Base-by-base conservation (phyloP, 2,329 filamentous ascomycete species). In the Aspergillus costaricaensis region DNA sequence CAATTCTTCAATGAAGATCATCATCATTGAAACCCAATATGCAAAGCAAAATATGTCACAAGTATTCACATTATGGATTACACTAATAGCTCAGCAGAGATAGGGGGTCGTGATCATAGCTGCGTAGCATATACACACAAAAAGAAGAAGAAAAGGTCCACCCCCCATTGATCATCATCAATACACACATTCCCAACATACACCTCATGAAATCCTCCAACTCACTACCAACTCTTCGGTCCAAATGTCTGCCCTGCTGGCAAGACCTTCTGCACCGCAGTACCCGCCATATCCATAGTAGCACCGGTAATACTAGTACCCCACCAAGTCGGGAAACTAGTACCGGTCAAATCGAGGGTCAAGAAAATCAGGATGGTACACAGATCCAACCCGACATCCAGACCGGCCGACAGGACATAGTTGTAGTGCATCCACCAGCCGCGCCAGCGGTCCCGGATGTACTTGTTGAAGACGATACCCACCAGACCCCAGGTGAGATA, bases 381-480 rank as follows among this genome's bases (percentile, higher is more conserved):
- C 19, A 91, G 73, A 12, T 88, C 85, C 5, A 91, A 80, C 5
- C 89, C 89, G 52, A 84, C 85, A 72, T 91, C 89, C 39, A 92
- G 78, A 1, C 86, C 89, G 0, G 89, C 89, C 19, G 88, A 90
- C 0, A 88, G 86, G 69, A 91, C 82, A 72, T 91, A 92, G 78
- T 92, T 91, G 78, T 91, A 92, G 73, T 88, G 86, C 74, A 89
- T 79, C 89, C 89, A 92, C 89, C 89, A 91, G 36, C 87, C 88
- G 4, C 82, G 84, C 76, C 83, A 88, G 63, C 84, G 82, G 60
- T 86, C 82, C 71, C 85, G 85, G 71, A 91, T 84, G 67, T 81
- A 86, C 68, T 83, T 88, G 75, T 91, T 90, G 79, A 91, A 91
- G 38, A 88, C 65, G 51, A 84, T 82, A 8, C 89, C 89, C 6